Conservation (phyloP, 176 grass and related monocot genomes). For the Zoysia japonica region DNA sequence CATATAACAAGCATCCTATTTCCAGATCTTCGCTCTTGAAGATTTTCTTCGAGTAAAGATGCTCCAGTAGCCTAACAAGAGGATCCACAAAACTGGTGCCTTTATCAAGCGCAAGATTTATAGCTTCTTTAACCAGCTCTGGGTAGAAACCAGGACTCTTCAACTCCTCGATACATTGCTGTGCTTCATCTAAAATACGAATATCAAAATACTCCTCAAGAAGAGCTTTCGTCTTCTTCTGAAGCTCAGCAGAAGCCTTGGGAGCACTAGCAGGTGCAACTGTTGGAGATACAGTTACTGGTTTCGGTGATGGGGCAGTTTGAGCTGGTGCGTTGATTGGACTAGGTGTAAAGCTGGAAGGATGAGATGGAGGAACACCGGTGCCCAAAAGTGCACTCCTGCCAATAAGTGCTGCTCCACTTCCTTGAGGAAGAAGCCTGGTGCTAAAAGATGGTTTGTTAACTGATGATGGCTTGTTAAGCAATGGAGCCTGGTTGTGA, state of each 20-base stretch:
- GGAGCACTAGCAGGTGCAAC: constrained; percentile 44
- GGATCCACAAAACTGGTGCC: constrained; percentile 65
- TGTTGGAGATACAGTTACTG: constrained; percentile 41
- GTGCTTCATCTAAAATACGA: constrained; percentile 82
- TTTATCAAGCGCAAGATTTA: constrained; percentile 83
- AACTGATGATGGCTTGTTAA: constrained; percentile 27
- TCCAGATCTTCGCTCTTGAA: constrained; percentile 65
- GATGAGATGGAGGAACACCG: constrained; percentile 40
- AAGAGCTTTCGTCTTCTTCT: constrained; percentile 87
- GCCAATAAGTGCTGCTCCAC: constrained; percentile 59
- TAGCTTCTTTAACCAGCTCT: constrained; percentile 91
- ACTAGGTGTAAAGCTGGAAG: constrained; percentile 34
- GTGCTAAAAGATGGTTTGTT: constrained; percentile 43
- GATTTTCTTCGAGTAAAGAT: constrained; percentile 65
- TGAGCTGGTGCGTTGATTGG: constrained; percentile 37
- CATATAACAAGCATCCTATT: constrained; percentile 74
- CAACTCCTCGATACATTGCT: constrained; percentile 93
- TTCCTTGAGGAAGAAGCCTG: constrained; percentile 79
- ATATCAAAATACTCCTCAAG: constrained; percentile 91
- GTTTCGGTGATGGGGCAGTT: constrained; percentile 45
- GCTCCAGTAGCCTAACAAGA: constrained; percentile 66
- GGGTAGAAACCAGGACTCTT: constrained; percentile 67
- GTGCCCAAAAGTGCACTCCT: constrained; percentile 71
- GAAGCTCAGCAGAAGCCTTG: constrained; percentile 55
- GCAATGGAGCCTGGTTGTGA: constrained; percentile 42